phyloP scores from a whole-genome alignment of 495 filamentous ascomycete species.

The Pyrenula aspistea region DNA sequence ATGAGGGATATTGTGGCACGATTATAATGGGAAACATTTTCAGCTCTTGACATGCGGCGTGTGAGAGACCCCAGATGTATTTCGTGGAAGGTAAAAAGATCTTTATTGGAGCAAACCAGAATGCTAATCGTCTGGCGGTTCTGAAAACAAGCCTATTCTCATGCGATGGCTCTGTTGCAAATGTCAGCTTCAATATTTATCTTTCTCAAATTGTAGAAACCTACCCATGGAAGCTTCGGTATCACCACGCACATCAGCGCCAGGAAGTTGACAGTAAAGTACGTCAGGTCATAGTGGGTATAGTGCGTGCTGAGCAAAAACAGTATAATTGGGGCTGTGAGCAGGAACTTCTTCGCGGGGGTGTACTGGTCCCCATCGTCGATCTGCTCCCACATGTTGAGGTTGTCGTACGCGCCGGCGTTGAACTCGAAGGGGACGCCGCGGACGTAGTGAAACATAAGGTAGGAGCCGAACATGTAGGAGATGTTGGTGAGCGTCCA shows the following conservation, averaged over 20 bases:
- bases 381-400: constrained; percentile 99
- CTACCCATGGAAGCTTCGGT: constrained; percentile 87
- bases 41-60: too few species aligned
- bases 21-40: neutral
- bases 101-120: neutral
- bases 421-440: constrained; percentile 99
- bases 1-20: constrained; percentile 8
- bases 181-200: constrained; percentile 7
- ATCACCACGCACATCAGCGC: constrained; percentile 86
- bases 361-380: constrained; percentile 99
- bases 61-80: too few species aligned
- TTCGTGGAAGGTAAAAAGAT: neutral
- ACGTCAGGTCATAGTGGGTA: constrained; percentile 91
- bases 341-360: constrained; percentile 92
- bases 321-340: constrained; percentile 84
- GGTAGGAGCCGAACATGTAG: constrained; percentile 96
- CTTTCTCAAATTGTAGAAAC: too few species aligned
- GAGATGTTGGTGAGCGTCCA: constrained; percentile 98
- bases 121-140: constrained; percentile 38
- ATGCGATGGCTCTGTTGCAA: constrained; percentile 56
- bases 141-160: constrained; percentile 55
- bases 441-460: constrained; percentile 99
- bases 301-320: constrained; percentile 97
- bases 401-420: constrained; percentile 94
- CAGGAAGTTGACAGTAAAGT: constrained; percentile 93